phyloP scores from a whole-genome alignment of 2,329 filamentous ascomycete genomes.

The Cladosporium sp. region DNA sequence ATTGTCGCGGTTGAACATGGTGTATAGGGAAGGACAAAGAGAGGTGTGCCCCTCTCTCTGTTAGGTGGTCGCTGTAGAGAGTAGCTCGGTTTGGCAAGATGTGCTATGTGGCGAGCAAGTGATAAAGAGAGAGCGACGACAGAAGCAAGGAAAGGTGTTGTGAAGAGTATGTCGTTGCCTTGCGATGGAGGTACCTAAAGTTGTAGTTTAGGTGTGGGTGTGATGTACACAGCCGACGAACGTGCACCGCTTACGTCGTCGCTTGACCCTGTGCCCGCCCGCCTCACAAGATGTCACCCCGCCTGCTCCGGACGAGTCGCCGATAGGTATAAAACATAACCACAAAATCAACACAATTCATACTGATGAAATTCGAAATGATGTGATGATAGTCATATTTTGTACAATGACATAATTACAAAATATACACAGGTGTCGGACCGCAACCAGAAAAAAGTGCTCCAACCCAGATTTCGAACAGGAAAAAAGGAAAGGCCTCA shows the following conservation, averaged over 20 bases:
- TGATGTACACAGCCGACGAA: background rate
- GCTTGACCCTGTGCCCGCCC: no score
- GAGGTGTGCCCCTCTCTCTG: background rate
- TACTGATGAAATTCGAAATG: no score
- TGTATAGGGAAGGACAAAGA: conserved; percentile 4
- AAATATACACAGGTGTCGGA: no score
- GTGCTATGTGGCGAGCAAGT: background rate
- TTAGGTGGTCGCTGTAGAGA: background rate
- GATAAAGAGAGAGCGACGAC: background rate
- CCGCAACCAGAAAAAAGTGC: no score
- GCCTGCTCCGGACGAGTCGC: no score
- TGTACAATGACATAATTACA: no score
- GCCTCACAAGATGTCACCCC: no score
- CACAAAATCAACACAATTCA: no score
- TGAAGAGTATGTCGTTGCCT: background rate
- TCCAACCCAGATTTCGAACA: no score
- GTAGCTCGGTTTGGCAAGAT: background rate
- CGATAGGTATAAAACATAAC: no score
- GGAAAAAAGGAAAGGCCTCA: background rate
- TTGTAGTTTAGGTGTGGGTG: background rate
- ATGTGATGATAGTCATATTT: no score
- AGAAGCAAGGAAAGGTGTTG: background rate
- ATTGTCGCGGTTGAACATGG: conserved; percentile 54
- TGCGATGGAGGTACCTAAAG: background rate
- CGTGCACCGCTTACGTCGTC: no score